Base-by-base conservation (phyloP, 2,329 filamentous ascomycete genomes). In the Hymenoscyphus infarciens region DNA sequence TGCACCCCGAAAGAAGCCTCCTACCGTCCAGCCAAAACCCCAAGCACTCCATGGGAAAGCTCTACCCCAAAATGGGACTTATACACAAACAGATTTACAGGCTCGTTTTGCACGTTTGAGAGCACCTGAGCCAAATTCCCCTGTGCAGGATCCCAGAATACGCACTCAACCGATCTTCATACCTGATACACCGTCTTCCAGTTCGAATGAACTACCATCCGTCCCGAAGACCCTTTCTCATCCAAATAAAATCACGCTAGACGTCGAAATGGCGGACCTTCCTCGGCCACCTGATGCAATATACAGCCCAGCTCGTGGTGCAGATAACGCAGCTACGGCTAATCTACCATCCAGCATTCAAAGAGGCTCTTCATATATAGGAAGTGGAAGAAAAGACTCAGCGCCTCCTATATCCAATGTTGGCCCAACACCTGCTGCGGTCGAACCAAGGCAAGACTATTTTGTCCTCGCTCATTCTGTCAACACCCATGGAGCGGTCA, bases 21-120 rank as follows among this genome's bases (percentile, higher is more conserved):
- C 78, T 10, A 67, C 72, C 4, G 76, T 89, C 8, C 84, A 87
- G 27, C 88, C 88, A 2, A 92, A 92, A 67, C 89, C 89, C 0
- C 80, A 85, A 59, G 81, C 82, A 4, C 78, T 91, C 2, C 86
- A 88, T 68, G 87, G 87, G 1, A 86, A 87, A 52, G 78, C 81
- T 4, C 73, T 88, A 16, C 76, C 77, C 22, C 71, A 78, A n/a
- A 74, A 70, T 15, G 72, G 70, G 33, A 39, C 67, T 1, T 74
- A 67, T 35, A 74, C 70, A 59, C 73, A 77, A 5, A 77, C 79
- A 59, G 86, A 88, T 66, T 75, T 88, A 56, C 75, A 77, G 15
- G 76, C 81, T 60, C 80, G 86, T 49, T 87, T 88, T 70, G 81
- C 83, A 49, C 83, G 83, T 56, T 76, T 87, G 39, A 78, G 84